Percentiles rank a stretch among this genome's conserved stretches.
Evolutionary conservation across 495 filamentous ascomycete species (phyloP).

Genomic region (Trichocladium antarcticum): DNA sequence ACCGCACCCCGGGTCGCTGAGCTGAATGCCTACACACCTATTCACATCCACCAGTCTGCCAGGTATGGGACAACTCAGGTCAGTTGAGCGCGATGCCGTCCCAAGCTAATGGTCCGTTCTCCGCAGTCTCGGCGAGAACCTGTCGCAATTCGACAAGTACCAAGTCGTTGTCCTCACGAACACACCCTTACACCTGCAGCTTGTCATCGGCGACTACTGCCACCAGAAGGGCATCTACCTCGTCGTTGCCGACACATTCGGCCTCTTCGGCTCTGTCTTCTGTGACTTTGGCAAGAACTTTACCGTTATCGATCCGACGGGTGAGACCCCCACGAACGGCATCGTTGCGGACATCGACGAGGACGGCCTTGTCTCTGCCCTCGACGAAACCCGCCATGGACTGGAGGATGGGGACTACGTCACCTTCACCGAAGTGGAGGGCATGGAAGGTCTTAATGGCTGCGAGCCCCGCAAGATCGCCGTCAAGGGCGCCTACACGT

Average conservation of each 20-base stretch:
- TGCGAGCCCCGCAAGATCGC: slow-evolving; percentile 76
- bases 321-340: slow-evolving; percentile 75
- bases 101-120: slow-evolving; percentile 13
- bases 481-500: slow-evolving; percentile 93
- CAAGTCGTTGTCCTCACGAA: slow-evolving; percentile 88
- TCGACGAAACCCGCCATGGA: slow-evolving; percentile 93
- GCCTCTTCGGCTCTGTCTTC: slow-evolving; percentile 91
- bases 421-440: slow-evolving; percentile 84
- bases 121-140: slow-evolving; percentile 50
- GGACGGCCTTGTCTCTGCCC: slow-evolving; percentile 80
- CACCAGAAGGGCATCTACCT: slow-evolving; percentile 86
- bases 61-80: slow-evolving; percentile 19
- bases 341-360: slow-evolving; percentile 85
- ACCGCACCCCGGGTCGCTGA: slow-evolving; percentile 85
- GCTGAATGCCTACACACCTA: slow-evolving; percentile 91
- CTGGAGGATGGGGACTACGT: slow-evolving; percentile 95
- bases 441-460: slow-evolving; percentile 82
- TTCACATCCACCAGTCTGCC: slow-evolving; percentile 55
- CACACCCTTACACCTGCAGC: slow-evolving; percentile 65
- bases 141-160: slow-evolving; percentile 71
- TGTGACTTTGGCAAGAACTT: slow-evolving; percentile 96
- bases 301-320: slow-evolving; percentile 76
- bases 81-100: neutral
- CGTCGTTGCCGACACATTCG: slow-evolving; percentile 77
- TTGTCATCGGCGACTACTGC: slow-evolving; percentile 78